phyloP scores from a whole-genome alignment of 225 moss, liverwort and hornwort species.

The Polytrichum formosum region DNA sequence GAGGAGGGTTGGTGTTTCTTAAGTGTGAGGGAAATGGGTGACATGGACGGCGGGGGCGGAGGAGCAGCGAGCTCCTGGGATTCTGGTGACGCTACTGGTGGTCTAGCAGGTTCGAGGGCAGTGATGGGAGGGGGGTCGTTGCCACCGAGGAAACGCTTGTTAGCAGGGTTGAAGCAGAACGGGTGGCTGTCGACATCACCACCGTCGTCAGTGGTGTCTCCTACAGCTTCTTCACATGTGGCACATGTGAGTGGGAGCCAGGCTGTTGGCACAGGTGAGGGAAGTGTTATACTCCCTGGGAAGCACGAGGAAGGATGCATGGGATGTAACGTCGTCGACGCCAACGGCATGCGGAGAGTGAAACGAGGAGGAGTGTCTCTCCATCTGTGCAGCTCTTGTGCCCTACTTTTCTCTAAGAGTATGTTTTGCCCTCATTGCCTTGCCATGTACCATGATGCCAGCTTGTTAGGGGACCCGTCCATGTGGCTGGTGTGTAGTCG shows the following conservation, averaged over 20 bases:
- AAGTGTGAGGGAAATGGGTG: constrained; percentile 39
- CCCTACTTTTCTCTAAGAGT: constrained; percentile 57
- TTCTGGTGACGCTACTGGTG: constrained; percentile 34
- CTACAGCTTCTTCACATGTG: constrained; percentile 21
- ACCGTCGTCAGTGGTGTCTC: constrained; percentile 24
- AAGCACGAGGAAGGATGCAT: constrained; percentile 60
- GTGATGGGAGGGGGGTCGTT: constrained; percentile 85
- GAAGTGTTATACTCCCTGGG: constrained; percentile 18
- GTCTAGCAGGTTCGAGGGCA: constrained; percentile 57
- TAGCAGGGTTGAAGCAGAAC: constrained; percentile 93
- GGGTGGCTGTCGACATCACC: constrained; percentile 58
- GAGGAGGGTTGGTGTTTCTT: constrained; percentile 6
- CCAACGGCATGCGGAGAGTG: constrained; percentile 55
- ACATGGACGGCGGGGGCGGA: constrained; percentile 38
- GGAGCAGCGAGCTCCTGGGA: constrained; percentile 35
- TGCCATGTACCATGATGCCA: constrained; percentile 65
- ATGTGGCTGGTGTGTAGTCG: constrained; percentile 70
- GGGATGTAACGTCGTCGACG: constrained; percentile 64
- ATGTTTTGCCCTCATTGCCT: constrained; percentile 81
- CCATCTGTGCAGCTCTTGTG: constrained; percentile 72
- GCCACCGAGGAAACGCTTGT: constrained; percentile 87
- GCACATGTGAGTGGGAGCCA: constrained; percentile 14
- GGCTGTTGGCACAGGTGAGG: constrained; percentile 19
- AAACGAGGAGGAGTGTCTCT: constrained; percentile 69
- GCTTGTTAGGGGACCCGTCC: constrained; percentile 48